Percentiles rank a stretch among this genome's conserved stretches.
These are phyloP conservation scores for Silene vulgaris DNA, from an alignment of 179 eudicot genomes.

Conservation along the genomic window DNA sequence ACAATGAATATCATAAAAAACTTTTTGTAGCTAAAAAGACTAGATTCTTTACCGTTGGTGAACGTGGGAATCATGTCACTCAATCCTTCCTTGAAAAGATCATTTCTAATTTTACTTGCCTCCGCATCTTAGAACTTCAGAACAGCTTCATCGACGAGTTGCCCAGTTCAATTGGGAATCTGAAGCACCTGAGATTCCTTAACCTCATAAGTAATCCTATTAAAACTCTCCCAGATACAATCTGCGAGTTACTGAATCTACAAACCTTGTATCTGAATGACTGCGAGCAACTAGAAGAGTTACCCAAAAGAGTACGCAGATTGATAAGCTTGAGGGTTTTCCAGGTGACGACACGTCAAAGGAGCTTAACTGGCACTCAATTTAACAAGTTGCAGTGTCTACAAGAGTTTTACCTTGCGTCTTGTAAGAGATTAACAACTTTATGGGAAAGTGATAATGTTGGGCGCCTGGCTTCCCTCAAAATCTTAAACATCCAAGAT, in stretches of 20 bases:
- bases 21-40: constrained; percentile 22
- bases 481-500: constrained; percentile 22
- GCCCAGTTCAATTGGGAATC: constrained; percentile 39
- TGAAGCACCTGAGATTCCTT: constrained; percentile 40
- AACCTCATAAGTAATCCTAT: constrained; percentile 22
- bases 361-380: not conserved
- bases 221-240: constrained; percentile 36
- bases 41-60: constrained; percentile 26
- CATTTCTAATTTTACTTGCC: constrained; percentile 17
- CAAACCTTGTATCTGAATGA: constrained; percentile 30
- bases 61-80: constrained; percentile 16
- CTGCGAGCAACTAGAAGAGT: constrained; percentile 33
- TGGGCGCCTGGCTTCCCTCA: constrained; percentile 26
- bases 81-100: constrained; percentile 29
- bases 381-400: constrained; percentile 20
- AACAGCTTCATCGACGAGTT: constrained; percentile 26
- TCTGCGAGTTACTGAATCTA: constrained; percentile 38
- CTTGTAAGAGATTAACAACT: constrained; percentile 23
- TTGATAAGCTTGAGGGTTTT: constrained; percentile 32
- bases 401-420: constrained; percentile 19
- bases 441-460: constrained; percentile 23
- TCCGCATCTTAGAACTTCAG: constrained; percentile 29
- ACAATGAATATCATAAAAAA: no score
- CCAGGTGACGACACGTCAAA: constrained; percentile 29
- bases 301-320: constrained; percentile 30